Base-by-base conservation (phyloP, 441 rosid genomes). In the Aquilaria agallochum region DNA sequence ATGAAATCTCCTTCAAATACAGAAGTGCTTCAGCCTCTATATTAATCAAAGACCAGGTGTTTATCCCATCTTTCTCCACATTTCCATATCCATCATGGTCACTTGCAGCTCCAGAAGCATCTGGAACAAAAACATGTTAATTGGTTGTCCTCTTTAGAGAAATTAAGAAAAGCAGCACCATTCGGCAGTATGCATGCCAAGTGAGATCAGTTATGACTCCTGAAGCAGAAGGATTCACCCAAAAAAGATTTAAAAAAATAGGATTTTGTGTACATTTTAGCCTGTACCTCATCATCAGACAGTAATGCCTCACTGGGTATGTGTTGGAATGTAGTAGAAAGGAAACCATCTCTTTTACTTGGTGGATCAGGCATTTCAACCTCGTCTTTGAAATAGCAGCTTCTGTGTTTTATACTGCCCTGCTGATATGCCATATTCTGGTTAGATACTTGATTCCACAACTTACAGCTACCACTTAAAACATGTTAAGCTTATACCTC, bases 341-440 rank as follows among this genome's bases (percentile, higher is more conserved):
- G 71, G 55, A 65, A 47, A 56, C 64, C 42, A 47, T 45, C 68
- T 62, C 15, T 65, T 34, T 83, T 87, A 30, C 71, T 62, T 2
- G 80, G 77, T 59, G 83, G 87, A 68, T 88, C 86, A 66, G 95
- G 88, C 72, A 78, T 77, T 68, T 81, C 88, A 60, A 86, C 80
- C 50, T 79, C 89, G 70, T 87, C 94, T 14, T 82, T 83, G 34
- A 58, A 68, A 60, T 51, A 61, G 48, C 67, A 64, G 47, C 69
- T 65, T 12, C 64, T 31, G 67, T 33, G 62, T 63, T 64, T n/a
- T n/a, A n/a, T 69, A 87, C 79, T 77, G 64, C 66, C 31, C 60
- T 59, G 9, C 30, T 52, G 57, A 40, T 68, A 82, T 55, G 65
- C 62, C 67, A 62, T 44, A 53, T 42, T 56, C 40, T 52, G 27